Conservation (phyloP, 1,139 yeast species). For the Kurtzmaniella quercitrusa region DNA sequence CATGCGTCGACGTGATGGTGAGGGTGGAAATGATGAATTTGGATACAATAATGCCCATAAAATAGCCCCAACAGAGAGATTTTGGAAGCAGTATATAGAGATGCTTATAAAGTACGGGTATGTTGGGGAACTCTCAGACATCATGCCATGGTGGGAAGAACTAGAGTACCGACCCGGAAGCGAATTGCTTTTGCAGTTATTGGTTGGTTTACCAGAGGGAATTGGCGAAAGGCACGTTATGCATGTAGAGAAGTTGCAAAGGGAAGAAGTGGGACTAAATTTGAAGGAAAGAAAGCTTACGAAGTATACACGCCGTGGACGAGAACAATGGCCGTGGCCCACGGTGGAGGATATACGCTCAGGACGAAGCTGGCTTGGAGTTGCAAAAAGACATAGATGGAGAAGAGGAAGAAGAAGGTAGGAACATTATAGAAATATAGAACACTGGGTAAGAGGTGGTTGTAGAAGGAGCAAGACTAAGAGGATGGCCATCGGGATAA, state of each 20-base stretch:
- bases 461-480: too few relatives aligned
- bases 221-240: constrained; percentile 35
- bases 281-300: background rate
- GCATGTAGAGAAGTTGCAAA: constrained; percentile 28
- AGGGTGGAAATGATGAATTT: constrained; percentile 13
- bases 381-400: background rate
- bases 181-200: constrained; percentile 30
- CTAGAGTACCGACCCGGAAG: constrained; percentile 43
- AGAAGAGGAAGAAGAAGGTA: background rate
- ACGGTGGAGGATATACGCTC: background rate
- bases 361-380: background rate
- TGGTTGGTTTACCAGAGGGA: constrained; percentile 37
- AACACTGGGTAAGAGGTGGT: background rate
- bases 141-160: constrained; percentile 59
- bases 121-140: constrained; percentile 43
- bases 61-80: constrained; percentile 40
- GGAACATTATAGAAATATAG: background rate
- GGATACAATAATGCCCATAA: constrained; percentile 13
- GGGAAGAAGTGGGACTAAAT: constrained; percentile 9
- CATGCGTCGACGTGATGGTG: constrained; percentile 21
- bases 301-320: background rate
- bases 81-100: constrained; percentile 51
- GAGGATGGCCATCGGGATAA: too few relatives aligned
- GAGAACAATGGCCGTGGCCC: constrained; percentile 2
- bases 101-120: constrained; percentile 47